These are phyloP conservation scores for Boletus hoseneyae DNA, from an alignment of 1,284 basidiomycete species.

Conservation along the genomic window DNA sequence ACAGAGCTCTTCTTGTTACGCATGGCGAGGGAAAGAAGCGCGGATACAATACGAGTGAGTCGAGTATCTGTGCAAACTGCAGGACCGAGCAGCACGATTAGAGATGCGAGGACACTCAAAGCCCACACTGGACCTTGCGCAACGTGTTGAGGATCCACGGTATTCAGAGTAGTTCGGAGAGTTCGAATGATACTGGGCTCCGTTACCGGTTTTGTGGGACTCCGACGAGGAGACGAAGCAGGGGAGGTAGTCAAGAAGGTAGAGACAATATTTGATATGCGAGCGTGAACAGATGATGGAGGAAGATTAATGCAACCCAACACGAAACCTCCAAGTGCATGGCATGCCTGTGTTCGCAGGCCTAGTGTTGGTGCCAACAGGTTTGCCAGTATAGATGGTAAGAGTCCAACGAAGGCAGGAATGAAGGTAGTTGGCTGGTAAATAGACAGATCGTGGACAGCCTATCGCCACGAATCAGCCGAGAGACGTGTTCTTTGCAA, in stretches of 20 bases:
- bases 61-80: constrained; percentile 44
- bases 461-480: constrained; percentile 40
- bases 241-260: constrained; percentile 43
- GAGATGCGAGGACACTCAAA: constrained; percentile 56
- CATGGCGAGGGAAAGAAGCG: constrained; percentile 51
- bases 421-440: constrained; percentile 62
- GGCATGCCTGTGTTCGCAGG: constrained; percentile 65
- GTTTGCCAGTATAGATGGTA: constrained; percentile 59
- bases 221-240: constrained; percentile 32
- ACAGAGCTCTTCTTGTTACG: constrained; percentile 59
- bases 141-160: constrained; percentile 50
- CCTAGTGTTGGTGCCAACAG: constrained; percentile 58
- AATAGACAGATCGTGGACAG: constrained; percentile 64
- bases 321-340: constrained; percentile 68
- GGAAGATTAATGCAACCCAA: constrained; percentile 48
- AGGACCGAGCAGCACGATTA: constrained; percentile 61
- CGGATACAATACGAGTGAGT: constrained; percentile 46
- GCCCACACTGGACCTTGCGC: constrained; percentile 76
- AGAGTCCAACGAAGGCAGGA: constrained; percentile 54
- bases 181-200: constrained; percentile 60
- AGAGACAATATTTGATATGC: constrained; percentile 47
- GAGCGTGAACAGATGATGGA: constrained; percentile 44
- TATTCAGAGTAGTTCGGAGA: constrained; percentile 55
- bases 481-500: neutral
- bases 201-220: constrained; percentile 26